Evolutionary conservation across 495 filamentous ascomycete genomes (phyloP), one percentile per base, ranked within the genome.

Genomic region (Penicillium mononematosum): DNA sequence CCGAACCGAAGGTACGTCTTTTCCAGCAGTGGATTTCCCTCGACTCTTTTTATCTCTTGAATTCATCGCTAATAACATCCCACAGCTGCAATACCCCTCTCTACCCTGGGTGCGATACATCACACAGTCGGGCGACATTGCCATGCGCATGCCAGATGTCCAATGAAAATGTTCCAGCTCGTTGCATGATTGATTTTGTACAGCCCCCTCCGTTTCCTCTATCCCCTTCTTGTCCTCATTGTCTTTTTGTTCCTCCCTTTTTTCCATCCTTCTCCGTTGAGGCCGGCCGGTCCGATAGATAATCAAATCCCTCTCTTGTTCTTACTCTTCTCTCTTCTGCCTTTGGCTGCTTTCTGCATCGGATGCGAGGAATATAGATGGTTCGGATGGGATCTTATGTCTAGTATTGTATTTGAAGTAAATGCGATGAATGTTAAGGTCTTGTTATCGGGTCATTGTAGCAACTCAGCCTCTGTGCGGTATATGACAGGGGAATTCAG

Each of bases 71-170:
- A 48, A 48, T 5, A 39, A 3, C n/a, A n/a, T 8, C 10, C n/a
- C 7, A 48, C 10, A 94, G 90, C 75, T 96, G 49, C 93, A 98
- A 89, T 97, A 98, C 70, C 92, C 92, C 11, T 96, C 91, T n/a
- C 79, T 99, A 43, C 94, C 94, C 19, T 99, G 94, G 94, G 94
- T 99, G 16, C 83, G 94, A 62, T 99, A 99, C 73, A 99, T 99
- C 65, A 97, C 92, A 46, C 92, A 96, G 72, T 94, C 89, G 8
- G 92, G 92, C 53, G 92, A 97, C 63, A 97, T 97, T 69, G 91
- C 92, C 12, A 92, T 97, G 56, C 82, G 92, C 54, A 80, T 97
- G 68, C 92, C 92, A 29, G 92, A 96, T 71, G 89, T 88, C 56
- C 83, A 88, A 78, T 89, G 76, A 86, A 63, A 36, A 50, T 48